Conservation (phyloP, 352 stramenopile genomes). For the Blastocystis sp. region DNA sequence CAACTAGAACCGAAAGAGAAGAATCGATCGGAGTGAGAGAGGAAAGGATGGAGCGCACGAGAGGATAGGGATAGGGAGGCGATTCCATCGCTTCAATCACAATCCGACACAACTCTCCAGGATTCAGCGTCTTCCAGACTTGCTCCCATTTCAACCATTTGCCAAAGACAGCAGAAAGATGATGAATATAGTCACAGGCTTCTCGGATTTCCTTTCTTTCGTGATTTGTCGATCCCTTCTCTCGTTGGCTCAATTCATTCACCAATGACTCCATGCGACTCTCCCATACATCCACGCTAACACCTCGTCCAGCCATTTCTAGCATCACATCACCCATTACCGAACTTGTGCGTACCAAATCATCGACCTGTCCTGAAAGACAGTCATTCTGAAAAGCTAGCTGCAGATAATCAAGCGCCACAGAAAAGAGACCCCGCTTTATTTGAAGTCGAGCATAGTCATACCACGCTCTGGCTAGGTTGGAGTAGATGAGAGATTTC, state of each 20-base stretch:
- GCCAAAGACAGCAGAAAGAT: background rate
- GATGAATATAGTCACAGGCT: background rate
- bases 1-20: background rate
- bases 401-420: background rate
- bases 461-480: background rate
- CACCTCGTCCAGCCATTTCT: background rate
- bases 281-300: background rate
- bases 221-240: background rate
- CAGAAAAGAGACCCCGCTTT: background rate
- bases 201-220: background rate
- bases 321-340: background rate
- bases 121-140: background rate
- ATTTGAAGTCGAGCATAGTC: background rate
- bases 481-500: background rate
- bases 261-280: background rate
- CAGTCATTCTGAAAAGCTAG: background rate
- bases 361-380: background rate
- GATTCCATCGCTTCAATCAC: background rate
- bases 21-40: background rate
- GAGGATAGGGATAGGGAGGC: background rate
- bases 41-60: background rate
- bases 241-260: background rate
- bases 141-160: background rate
- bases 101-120: background rate
- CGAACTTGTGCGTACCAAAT: background rate